Evolutionary conservation across 768 basidiomycete species (phyloP).

Genomic region (Rubroboletus satanas): DNA sequence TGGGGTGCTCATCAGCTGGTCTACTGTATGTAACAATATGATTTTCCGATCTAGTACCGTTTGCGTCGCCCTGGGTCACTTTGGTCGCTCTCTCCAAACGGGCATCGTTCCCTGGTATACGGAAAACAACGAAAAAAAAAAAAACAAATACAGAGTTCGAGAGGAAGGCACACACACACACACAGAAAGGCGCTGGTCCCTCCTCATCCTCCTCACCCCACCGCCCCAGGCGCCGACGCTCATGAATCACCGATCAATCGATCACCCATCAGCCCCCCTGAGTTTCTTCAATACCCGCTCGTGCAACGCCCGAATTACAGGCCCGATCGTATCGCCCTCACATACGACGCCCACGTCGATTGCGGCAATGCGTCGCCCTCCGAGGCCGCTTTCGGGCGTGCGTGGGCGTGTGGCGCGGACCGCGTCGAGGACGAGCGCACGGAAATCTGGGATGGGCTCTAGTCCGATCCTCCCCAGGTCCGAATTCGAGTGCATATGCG

Average conservation of each 20-base stretch:
- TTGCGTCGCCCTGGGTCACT: too few species aligned
- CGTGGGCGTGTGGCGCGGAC: constrained; percentile 36
- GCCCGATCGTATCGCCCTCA: constrained; percentile 42
- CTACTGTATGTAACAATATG: neutral
- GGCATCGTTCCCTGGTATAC: neutral
- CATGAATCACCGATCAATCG: neutral
- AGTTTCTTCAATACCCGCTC: constrained; percentile 38
- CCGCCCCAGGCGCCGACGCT: neutral
- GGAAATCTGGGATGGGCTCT: constrained; percentile 59
- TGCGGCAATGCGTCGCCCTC: constrained; percentile 43
- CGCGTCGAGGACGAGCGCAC: constrained; percentile 45
- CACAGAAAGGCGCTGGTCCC: neutral
- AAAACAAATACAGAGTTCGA: neutral
- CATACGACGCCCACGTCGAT: constrained; percentile 66
- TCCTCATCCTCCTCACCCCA: neutral
- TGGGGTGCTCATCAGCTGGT: neutral
- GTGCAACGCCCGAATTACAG: constrained; percentile 50
- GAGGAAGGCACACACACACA: neutral
- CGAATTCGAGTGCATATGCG: neutral
- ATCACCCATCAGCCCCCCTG: constrained; percentile 15
- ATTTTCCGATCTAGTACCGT: neutral
- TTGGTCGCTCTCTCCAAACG: neutral
- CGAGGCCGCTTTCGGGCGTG: neutral
- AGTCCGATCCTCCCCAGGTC: constrained; percentile 35
- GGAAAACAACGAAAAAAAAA: neutral